phyloP scores from a whole-genome alignment of 2,329 filamentous ascomycete genomes.

The Scedosporium dehoogii region DNA sequence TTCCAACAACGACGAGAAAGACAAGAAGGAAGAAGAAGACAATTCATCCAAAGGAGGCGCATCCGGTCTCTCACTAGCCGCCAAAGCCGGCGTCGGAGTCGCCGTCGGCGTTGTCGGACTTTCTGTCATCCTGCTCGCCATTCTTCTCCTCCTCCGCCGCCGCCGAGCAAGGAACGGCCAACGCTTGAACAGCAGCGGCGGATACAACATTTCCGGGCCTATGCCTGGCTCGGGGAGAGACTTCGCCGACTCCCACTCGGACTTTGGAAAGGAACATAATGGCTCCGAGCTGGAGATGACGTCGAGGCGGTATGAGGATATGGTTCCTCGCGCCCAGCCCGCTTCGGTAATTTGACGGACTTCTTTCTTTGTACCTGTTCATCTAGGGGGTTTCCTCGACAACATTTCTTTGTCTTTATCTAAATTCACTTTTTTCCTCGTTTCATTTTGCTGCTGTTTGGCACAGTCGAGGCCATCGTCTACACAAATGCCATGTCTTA shows the following conservation, averaged over 20 bases:
- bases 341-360: conserved; percentile 27
- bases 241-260: conserved; percentile 7
- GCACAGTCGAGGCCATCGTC: background rate
- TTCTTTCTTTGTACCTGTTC: background rate
- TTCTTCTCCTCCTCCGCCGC: conserved; percentile 28
- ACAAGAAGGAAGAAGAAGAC: conserved; percentile 5
- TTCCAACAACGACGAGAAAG: conserved; percentile 4
- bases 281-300: conserved; percentile 37
- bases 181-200: background rate
- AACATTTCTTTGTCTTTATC: background rate
- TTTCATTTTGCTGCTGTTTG: background rate
- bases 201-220: conserved; percentile 37
- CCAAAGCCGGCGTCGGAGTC: conserved; percentile 39
- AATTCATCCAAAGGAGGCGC: conserved; percentile 1
- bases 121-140: conserved; percentile 25
- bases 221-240: conserved; percentile 34
- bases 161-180: conserved; percentile 10
- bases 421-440: background rate
- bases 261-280: conserved; percentile 6
- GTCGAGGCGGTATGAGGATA: conserved; percentile 46
- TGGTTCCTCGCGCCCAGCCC: conserved; percentile 42
- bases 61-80: conserved; percentile 28
- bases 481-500: conserved; percentile 4
- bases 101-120: conserved; percentile 32
- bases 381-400: background rate